Conservation (phyloP, 805 yeast species). For the Starmerella riodocensis region DNA sequence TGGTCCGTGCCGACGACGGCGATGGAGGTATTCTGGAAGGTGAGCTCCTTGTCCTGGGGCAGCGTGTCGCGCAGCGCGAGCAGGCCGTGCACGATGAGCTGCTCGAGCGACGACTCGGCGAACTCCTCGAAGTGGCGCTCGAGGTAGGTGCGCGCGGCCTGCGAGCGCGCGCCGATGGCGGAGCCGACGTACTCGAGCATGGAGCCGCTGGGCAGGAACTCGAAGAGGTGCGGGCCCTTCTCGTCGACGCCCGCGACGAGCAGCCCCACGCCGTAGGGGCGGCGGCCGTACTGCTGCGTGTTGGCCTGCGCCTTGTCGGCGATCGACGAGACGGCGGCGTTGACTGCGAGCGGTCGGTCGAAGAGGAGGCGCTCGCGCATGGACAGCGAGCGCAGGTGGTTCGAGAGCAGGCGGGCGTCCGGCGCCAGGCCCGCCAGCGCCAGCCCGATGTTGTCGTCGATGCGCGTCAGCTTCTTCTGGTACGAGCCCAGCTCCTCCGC, state of each 20-base stretch:
- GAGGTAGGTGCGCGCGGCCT: conserved; percentile 91
- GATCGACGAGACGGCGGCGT: conserved; percentile 68
- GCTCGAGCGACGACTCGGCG: conserved; percentile 47
- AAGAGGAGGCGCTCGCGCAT: conserved; percentile 74
- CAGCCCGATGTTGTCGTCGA: conserved; percentile 87
- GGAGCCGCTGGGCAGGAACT: conserved; percentile 92
- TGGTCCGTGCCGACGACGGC: conserved; percentile 81
- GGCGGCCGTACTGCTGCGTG: conserved; percentile 88
- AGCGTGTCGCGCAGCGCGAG: conserved; percentile 87
- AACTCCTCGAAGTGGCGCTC: conserved; percentile 73
- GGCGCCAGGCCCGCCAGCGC: conserved; percentile 97
- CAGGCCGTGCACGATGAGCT: conserved; percentile 72
- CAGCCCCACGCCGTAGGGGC: conserved; percentile 97
- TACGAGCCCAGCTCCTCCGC: conserved; percentile 96
- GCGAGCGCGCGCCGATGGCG: conserved; percentile 97
- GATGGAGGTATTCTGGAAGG: conserved; percentile 69
- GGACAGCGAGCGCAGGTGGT: conserved; percentile 80
- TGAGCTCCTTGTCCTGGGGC: conserved; percentile 86
- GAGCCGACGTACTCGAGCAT: conserved; percentile 84
- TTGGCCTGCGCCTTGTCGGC: conserved; percentile 96
- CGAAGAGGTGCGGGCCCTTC: conserved; percentile 85
- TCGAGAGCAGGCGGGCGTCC: conserved; percentile 88
- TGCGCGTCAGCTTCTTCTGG: conserved; percentile 82
- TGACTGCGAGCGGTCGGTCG: conserved; percentile 71
- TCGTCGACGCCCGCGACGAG: conserved; percentile 84